These are phyloP conservation scores for Endotrypanum monterogeii DNA, from an alignment of 208 protist species.

Conservation along the genomic window DNA sequence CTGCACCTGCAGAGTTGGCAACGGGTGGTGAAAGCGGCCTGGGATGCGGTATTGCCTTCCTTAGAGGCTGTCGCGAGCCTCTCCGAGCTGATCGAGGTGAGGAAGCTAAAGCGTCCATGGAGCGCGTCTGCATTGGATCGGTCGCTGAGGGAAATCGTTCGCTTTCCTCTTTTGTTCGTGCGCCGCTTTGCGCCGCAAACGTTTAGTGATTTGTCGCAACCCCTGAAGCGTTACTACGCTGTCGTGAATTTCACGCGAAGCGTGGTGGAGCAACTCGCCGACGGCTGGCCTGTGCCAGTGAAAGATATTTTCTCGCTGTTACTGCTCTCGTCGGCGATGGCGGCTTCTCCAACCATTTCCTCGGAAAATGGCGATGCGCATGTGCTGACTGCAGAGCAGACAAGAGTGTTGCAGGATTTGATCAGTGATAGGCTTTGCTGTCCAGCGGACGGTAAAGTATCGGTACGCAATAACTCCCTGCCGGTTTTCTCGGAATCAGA, in stretches of 20 bases:
- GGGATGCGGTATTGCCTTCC: conserved; percentile 44
- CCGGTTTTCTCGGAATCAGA: not conserved
- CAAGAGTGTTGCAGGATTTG: conserved; percentile 12
- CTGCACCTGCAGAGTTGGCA: conserved; percentile 49
- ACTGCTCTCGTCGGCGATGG: conserved; percentile 35
- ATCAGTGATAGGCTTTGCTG: conserved; percentile 6
- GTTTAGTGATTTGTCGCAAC: conserved; percentile 55
- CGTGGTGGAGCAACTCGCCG: conserved; percentile 51
- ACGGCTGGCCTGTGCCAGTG: conserved; percentile 70
- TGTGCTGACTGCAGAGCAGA: conserved; percentile 25
- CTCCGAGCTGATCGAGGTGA: conserved; percentile 54
- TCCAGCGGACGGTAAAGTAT: no score
- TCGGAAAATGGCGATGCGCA: not conserved
- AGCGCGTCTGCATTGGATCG: conserved; percentile 44
- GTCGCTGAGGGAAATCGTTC: conserved; percentile 43
- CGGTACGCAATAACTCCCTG: not conserved
- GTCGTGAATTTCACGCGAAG: conserved; percentile 61
- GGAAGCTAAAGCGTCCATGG: conserved; percentile 71
- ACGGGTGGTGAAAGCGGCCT: conserved; percentile 50
- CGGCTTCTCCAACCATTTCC: conserved; percentile 15
- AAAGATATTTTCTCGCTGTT: conserved; percentile 65
- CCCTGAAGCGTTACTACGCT: conserved; percentile 75
- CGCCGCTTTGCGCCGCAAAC: conserved; percentile 61
- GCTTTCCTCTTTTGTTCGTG: conserved; percentile 40
- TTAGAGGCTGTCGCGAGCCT: conserved; percentile 34